Evolutionary conservation across 1,139 yeast genomes (phyloP), one percentile per base, ranked within the genome.

Genomic region (Starmera stellimalicola): DNA sequence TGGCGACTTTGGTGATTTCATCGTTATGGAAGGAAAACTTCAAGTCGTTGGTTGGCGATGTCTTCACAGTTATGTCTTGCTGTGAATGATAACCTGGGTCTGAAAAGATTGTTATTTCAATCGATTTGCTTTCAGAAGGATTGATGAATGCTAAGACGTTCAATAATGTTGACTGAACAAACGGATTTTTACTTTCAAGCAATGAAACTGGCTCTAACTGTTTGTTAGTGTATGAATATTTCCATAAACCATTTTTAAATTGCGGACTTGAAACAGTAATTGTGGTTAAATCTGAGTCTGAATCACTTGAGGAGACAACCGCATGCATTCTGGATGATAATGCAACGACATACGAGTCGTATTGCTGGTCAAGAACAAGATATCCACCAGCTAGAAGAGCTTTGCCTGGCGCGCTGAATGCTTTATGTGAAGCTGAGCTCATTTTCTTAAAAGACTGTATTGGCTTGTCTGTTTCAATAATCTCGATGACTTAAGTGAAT

Each of bases 301-400:
- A 33, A 3, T 41, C 30, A 5, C 44, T 37, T 14, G 37, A 36
- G 4, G 46, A 45, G 3, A 80, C 69, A 5, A 77, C 68, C 2
- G 94, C 85, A 54, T 87, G 93, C 83, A 91, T 88, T 41, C 97
- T 68, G 5, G 95, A 75, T 1, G 95, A 82, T 18, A 91, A 68
- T 0, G 95, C 97, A 6, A 91, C 77, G 6, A 85, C 94, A 53
- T 80, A 83, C 0, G 95, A 76, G 32, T 67, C 62, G 57, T 82
- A 87, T 27, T 54, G 55, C 0, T 91, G 88, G 38, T 83, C 93
- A 18, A 91, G 63, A 0, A 91, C 97, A 32, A 91, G 66, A 53
- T 91, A 91, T 0, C 98, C 98, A 9, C 98, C 98, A 1, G 94
- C 96, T 14, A 91, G 51, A 25, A 91, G 64, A 1, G 96, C 97